Evolutionary conservation across 78 protist species (phyloP), one percentile per base, ranked within the genome.

Genomic region (Dictyostelium intermedium): DNA sequence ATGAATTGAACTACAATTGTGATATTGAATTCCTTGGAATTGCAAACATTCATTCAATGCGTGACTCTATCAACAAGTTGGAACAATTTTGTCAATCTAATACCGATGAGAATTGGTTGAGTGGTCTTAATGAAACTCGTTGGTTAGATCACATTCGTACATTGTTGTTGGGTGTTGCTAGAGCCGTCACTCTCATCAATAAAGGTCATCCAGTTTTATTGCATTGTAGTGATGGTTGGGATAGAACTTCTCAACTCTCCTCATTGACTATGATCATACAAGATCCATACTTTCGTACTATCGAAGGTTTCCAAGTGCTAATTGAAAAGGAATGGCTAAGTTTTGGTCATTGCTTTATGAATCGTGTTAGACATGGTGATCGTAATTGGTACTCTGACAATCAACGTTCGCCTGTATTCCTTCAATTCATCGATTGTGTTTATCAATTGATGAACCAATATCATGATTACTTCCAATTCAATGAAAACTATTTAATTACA

Each of bases 221-320:
- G 8, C 99, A 99, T 89, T 98, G 99, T 91, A 69, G 97, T 13
- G 99, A 99, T 82, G 99, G 99, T 4, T 99, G 99, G 99, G 99
- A 99, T 87, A 9, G 97, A 14, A 96, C 96, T 10, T 25, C 66
- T 18, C 96, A 85, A 76, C 50, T 92, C 4, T 77, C 96, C 9
- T 78, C 87, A 7, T 80, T 98, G 14, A 82, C 99, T 10, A 34
- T 87, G 77, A 79, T 98, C 16, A 6, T 95, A 20, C 87, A 98
- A 25, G 99, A 98, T 63, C 96, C 98, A 8, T 97, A 87, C 91
- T 98, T 95, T 66, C 98, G 99, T 66, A 98, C 99, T 14, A 23
- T 97, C 47, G 80, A 60, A 9, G 99, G 99, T 30, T 97, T 98
- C 74, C 97, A 80, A 18, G 97, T 96, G 2, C 77, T 98, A 45